phyloP scores from a whole-genome alignment of 352 stramenopile genomes.

The Achlya hypogyna region DNA sequence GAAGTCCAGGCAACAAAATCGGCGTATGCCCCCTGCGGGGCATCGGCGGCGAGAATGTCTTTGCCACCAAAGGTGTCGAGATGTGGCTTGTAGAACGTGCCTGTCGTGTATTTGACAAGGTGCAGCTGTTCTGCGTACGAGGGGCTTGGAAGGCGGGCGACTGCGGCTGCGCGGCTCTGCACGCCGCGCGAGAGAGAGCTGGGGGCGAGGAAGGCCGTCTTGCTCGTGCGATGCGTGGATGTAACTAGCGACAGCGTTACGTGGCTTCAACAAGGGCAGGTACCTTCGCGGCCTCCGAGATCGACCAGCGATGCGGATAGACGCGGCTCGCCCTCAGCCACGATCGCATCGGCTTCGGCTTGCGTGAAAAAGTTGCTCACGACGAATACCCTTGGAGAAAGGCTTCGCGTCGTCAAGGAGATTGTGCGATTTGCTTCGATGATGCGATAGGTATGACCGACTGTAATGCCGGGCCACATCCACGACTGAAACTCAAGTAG shows the following conservation, averaged over 20 bases:
- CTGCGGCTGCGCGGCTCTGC: constrained; percentile 1
- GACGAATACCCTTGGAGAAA: constrained; percentile 13
- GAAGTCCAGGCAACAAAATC: constrained; percentile 38
- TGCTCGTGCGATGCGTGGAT: constrained; percentile 8
- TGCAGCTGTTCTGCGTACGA: constrained; percentile 10
- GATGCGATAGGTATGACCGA: constrained; percentile 1
- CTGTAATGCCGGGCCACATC: constrained; percentile 18
- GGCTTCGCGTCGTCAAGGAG: background rate
- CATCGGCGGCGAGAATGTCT: background rate
- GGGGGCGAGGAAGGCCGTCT: constrained; percentile 15
- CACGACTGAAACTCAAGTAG: constrained; percentile 19
- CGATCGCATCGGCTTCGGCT: constrained; percentile 13
- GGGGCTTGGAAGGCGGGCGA: constrained; percentile 11
- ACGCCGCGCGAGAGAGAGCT: constrained; percentile 7
- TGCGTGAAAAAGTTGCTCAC: constrained; percentile 9
- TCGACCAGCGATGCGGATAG: constrained; percentile 3
- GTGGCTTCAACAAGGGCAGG: background rate
- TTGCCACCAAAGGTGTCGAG: constrained; percentile 16
- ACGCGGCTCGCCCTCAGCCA: constrained; percentile 9
- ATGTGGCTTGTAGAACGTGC: constrained; percentile 16
- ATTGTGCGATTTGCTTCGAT: background rate
- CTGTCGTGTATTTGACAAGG: constrained; percentile 5
- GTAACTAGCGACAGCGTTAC: constrained; percentile 1
- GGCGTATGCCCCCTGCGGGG: constrained; percentile 25
- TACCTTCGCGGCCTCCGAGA: constrained; percentile 39